Base-by-base conservation (phyloP, 768 basidiomycete genomes). In the Phlebiopsis flavidoalba region DNA sequence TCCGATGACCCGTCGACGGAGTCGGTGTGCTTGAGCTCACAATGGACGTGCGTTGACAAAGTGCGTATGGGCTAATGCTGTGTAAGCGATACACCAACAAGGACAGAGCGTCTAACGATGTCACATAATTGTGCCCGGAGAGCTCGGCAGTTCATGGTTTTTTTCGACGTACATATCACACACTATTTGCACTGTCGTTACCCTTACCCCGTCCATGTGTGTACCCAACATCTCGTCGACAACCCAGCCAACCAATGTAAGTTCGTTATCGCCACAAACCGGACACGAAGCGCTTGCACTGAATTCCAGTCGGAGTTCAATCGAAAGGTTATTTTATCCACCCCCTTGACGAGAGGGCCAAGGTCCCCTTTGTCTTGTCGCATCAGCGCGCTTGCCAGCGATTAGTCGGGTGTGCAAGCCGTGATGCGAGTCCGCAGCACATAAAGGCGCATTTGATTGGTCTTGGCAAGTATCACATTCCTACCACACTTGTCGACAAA, bases 351-450 rank as follows among this genome's bases (percentile, higher is more conserved):
- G 49, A 99, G 84, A 7, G 97, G 97, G 0, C 97, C 97, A 26
- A 99, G 83, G 72, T 98, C 90, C 79, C n/a, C n/a, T n/a, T 99
- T 99, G 82, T 99, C 90, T 76, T 98, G n/a, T n/a, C n/a, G n/a
- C 96, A 17, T 96, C 91, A 0, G 97, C 97, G 58, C 97, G 93
- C 76, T 98, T 98, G 66, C 97, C 97, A 2, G 93, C 85, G 53
- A 98, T 93, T 77, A n/a, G n/a, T 99, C 97, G n/a, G n/a, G n/a
- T n/a, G 77, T 98, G 97, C 85, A 98, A 98, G 48, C n/a, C 97
- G 89, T 0, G 93, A n/a, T 89, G 62, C 97, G 90, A n/a, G 77
- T 99, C 97, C 7, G 95, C 91, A 46, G 97, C 97, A 70, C 98
- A 99, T 57, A n/a, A n/a, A n/a, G n/a, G n/a, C 96, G 89, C 95